Percentiles rank a stretch among this genome's conserved stretches.
phyloP scores from a whole-genome alignment of 1,284 basidiomycete species.

The Schizophyllum commune region DNA sequence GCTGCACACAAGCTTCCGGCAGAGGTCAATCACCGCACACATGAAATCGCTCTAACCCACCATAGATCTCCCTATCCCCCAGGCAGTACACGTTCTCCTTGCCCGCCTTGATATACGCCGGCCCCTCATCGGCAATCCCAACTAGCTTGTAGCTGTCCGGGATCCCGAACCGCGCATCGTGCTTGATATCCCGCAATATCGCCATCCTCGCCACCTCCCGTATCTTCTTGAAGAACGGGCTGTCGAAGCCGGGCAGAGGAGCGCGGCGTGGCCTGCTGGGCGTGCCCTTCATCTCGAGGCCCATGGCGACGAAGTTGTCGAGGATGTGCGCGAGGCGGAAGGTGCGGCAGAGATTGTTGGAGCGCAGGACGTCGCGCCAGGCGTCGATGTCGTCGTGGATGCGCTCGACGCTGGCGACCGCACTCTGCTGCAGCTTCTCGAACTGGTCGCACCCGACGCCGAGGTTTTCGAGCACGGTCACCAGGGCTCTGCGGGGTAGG shows the following conservation, averaged over 20 bases:
- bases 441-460: conserved; percentile 49
- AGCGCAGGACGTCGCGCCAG: conserved; percentile 39
- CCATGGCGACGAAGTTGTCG: conserved; percentile 37
- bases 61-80: conserved; percentile 50
- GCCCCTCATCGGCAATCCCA: conserved; percentile 74
- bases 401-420: conserved; percentile 43
- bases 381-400: conserved; percentile 45
- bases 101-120: conserved; percentile 43
- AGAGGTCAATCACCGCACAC: background rate
- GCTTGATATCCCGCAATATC: conserved; percentile 64
- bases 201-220: conserved; percentile 50
- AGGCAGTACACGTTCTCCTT: conserved; percentile 46
- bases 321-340: conserved; percentile 47
- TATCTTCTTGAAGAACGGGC: conserved; percentile 50
- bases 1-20: conserved; percentile 29
- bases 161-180: conserved; percentile 64
- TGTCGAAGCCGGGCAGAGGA: conserved; percentile 30
- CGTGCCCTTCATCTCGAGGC: conserved; percentile 35
- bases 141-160: conserved; percentile 60
- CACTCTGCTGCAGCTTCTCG: conserved; percentile 44
- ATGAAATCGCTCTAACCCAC: conserved; percentile 23
- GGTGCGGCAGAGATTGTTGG: conserved; percentile 42
- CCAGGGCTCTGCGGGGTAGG: background rate
- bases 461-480: conserved; percentile 44
- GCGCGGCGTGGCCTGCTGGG: conserved; percentile 13